Conservation (phyloP, 2,329 filamentous ascomycete species). For the Plenodomus tracheiphilus region DNA sequence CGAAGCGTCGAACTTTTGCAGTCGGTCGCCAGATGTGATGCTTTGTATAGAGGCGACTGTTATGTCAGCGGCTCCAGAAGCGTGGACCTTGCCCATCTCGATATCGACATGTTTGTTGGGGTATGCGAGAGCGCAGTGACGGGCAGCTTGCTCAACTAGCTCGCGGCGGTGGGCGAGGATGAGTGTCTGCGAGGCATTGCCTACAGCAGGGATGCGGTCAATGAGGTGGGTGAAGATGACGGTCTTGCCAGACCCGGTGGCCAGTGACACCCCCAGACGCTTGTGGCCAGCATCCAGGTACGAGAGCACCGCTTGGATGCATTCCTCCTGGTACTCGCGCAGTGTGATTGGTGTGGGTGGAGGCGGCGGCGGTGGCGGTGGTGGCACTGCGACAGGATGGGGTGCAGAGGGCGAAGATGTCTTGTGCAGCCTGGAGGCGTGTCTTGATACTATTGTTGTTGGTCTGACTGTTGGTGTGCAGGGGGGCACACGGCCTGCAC, state of each 20-base stretch:
- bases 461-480: too few relatives aligned
- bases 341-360: slow-evolving; percentile 58
- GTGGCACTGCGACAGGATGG: slow-evolving; percentile 4
- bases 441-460: slow-evolving; percentile 7
- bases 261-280: slow-evolving; percentile 80
- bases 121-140: slow-evolving; percentile 80
- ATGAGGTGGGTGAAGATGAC: slow-evolving; percentile 98
- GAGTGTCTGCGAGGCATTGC: slow-evolving; percentile 72
- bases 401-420: neutral
- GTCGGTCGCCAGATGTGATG: slow-evolving; percentile 73
- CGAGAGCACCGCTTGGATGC: slow-evolving; percentile 76
- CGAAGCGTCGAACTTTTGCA: slow-evolving; percentile 79
- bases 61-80: slow-evolving; percentile 83
- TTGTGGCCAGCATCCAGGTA: slow-evolving; percentile 73
- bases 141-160: slow-evolving; percentile 89
- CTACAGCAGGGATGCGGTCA: slow-evolving; percentile 66
- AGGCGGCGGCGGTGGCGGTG: slow-evolving; percentile 10
- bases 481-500: slow-evolving; percentile 9
- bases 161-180: slow-evolving; percentile 92
- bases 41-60: slow-evolving; percentile 90
- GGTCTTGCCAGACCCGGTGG: slow-evolving; percentile 88
- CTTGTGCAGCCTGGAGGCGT: slow-evolving; percentile 17
- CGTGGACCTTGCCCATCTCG: slow-evolving; percentile 81
- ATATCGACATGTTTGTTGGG: slow-evolving; percentile 81
- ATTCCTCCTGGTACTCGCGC: slow-evolving; percentile 88